Base-by-base conservation (phyloP, 192 early-diverging fungal species). In the Podila horticola region DNA sequence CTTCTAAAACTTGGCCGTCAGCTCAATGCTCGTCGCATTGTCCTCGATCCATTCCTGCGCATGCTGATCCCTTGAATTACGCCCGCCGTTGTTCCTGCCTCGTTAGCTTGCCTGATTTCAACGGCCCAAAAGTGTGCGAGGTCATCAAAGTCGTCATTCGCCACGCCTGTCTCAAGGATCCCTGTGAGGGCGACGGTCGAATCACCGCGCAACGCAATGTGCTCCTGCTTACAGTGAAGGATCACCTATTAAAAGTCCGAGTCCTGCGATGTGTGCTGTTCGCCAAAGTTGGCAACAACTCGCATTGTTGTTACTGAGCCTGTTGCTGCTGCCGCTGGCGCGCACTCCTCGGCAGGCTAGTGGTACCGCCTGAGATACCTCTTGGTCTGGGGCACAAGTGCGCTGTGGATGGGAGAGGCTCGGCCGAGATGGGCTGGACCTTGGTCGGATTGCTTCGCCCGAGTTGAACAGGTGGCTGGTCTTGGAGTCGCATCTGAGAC, bases 351-450 rank as follows among this genome's bases (percentile, higher is more conserved):
- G 67, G 66, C 38, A 73, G 41, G 3, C 41, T 61, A 61, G 11
- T 64, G 71, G 30, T 81, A 81, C 26, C 66, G 59, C n/a, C 51
- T 41, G 29, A 50, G 69, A 24, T 81, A 19, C 30, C 59, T 62
- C n/a, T 49, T 41, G 2, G 71, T 81, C 26, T 66, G 67, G 6
- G 76, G 70, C 4, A 81, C 76, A 20, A 81, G 52, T 9, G 41
- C 71, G 17, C 76, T 71, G 66, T 81, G 76, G 71, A 69, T 73
- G 0, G 64, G 64, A 3, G 73, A 2, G 76, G 76, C 34, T 81
- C 76, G 20, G 69, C 65, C 36, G 76, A 81, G 61, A 81, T 81
- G 26, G 77, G 71, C 45, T 81, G 77, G 15, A 73, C 71, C 29
- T 30, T 19, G 5, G 57, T 30, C n/a, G 77, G 77, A 34, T 81